Conservation (phyloP, 768 basidiomycete genomes). For the Rhodotorula diobovata region DNA sequence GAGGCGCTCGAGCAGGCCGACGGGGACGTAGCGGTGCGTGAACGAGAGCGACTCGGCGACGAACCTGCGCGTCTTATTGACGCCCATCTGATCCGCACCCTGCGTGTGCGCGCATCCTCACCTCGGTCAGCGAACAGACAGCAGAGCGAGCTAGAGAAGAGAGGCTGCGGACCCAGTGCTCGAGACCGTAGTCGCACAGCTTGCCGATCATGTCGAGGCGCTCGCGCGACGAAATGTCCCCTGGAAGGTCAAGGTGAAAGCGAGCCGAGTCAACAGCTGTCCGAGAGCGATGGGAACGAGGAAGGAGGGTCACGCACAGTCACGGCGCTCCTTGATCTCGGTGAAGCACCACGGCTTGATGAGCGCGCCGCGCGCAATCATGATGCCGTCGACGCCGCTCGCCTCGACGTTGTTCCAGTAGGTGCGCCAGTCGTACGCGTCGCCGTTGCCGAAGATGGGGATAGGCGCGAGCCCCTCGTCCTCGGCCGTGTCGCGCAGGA, state of each 20-base stretch:
- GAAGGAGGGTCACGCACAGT: conserved; percentile 72
- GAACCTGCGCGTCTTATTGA: conserved; percentile 86
- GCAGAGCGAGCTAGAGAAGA: background rate
- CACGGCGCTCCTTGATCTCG: conserved; percentile 82
- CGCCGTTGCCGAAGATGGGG: conserved; percentile 96
- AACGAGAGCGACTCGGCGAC: conserved; percentile 93
- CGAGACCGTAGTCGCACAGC: conserved; percentile 72
- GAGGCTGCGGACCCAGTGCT: conserved; percentile 52
- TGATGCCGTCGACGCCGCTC: conserved; percentile 87
- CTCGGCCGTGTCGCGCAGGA: conserved; percentile 32
- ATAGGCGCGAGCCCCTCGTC: conserved; percentile 59
- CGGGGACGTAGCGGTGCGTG: conserved; percentile 91
- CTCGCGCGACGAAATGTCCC: conserved; percentile 42
- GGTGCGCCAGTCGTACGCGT: conserved; percentile 80
- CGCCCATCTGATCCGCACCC: conserved; percentile 55
- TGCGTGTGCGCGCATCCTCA: background rate
- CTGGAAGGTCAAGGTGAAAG: background rate
- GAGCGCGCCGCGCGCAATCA: conserved; percentile 89
- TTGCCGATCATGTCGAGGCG: conserved; percentile 42
- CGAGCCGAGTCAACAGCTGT: no score
- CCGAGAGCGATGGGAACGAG: no score
- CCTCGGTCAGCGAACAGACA: background rate
- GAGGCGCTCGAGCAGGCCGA: conserved; percentile 77
- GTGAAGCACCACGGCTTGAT: conserved; percentile 97
- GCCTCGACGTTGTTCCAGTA: conserved; percentile 72